Percentiles rank a stretch among this genome's conserved stretches.
Evolutionary conservation across 2,329 filamentous ascomycete genomes (phyloP).

Genomic region (Ceratocystis variospora): DNA sequence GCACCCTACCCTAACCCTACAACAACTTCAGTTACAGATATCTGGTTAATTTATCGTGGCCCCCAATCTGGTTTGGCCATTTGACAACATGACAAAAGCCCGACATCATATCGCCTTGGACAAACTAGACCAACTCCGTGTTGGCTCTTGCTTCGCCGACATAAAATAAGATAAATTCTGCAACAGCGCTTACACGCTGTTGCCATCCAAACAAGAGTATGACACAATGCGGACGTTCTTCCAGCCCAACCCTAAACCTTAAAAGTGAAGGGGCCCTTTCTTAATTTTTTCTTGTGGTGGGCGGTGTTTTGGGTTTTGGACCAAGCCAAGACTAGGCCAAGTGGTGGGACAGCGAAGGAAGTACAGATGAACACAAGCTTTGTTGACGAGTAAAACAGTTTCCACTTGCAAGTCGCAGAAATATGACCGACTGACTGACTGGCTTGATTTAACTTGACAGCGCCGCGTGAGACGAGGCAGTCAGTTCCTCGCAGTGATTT

Average conservation of each 20-base stretch:
- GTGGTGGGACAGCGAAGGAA: neutral
- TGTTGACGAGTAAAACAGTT: neutral
- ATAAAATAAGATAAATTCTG: neutral
- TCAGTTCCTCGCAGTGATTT: neutral
- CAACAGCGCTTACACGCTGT: neutral
- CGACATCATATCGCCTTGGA: too few species aligned
- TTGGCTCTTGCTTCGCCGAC: neutral
- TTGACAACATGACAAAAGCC: too few species aligned
- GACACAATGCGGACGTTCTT: neutral
- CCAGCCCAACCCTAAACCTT: constrained; percentile 1
- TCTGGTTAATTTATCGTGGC: neutral
- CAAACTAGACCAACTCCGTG: too few species aligned
- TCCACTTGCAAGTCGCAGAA: neutral
- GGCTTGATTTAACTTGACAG: too few species aligned
- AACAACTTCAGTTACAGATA: neutral
- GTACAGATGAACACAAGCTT: constrained; percentile 1
- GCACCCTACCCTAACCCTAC: neutral
- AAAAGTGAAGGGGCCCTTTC: neutral
- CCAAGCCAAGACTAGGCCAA: neutral
- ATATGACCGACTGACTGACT: neutral
- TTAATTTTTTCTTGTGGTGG: too few species aligned
- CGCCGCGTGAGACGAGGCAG: neutral
- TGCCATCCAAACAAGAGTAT: neutral
- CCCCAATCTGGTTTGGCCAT: too few species aligned
- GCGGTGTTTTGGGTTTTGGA: neutral